Evolutionary conservation across 2,329 filamentous ascomycete genomes (phyloP), one percentile per base, ranked within the genome.

Genomic region (Diaporthe helianthi): DNA sequence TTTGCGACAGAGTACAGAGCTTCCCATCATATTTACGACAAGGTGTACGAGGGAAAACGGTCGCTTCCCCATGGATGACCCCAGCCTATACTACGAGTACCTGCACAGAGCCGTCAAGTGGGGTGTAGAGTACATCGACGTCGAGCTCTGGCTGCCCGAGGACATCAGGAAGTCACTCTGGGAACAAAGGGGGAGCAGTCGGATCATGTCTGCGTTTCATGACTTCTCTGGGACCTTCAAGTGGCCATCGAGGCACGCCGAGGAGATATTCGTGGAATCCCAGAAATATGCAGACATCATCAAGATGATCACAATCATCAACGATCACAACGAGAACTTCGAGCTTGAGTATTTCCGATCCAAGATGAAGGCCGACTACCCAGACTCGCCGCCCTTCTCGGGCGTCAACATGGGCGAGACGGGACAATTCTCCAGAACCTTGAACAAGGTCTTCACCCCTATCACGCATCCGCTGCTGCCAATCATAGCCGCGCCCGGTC

Each of bases 141-240:
- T 97, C 65, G 93, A 97, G 81, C 81, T 97, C 47, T 96, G 93
- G 92, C 85, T 97, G 46, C 93, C 93, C 1, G 92, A 94, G 77
- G 83, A 87, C 8, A 92, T 97, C 68, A 85, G 93, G 72, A 84
- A 84, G 72, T 85, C 83, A 70, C 80, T 97, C 12, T 91, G 89
- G 65, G 87, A 91, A 73, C 85, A 87, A 66, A 90, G 91, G 73
- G 93, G 93, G 2, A 92, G 89, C 79, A 95, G 91, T 75, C 91
- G 90, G 73, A 93, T 97, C 79, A 94, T 97, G 83, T 95, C 93
- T n/a, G 93, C 93, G 15, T 96, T 95, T 76, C 93, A 97, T 78
- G 93, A 96, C 81, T 95, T 95, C 76, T 94, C 92, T 0, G 92
- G 93, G 1, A 90, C 84, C 0, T 95, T 95, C 84, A 92, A 90